Conservation (phyloP, 176 grass and related monocot genomes). For the Musa troglodytarum region DNA sequence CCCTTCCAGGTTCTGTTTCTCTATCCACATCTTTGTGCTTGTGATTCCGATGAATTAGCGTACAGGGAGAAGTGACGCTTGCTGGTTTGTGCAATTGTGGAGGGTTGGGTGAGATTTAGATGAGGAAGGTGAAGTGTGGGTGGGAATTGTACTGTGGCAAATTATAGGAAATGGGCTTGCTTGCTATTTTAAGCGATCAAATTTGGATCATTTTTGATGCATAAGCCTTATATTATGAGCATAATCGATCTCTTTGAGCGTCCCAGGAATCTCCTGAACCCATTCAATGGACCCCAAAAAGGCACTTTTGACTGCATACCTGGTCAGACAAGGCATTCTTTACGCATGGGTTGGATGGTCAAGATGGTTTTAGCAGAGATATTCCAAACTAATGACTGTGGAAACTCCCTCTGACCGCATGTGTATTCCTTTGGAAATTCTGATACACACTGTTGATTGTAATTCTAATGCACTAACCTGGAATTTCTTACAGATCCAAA, state of each 20-base stretch:
- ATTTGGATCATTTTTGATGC: not conserved
- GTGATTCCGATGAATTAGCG: no score
- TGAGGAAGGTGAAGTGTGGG: not conserved
- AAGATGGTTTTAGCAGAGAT: not conserved
- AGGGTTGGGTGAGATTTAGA: not conserved
- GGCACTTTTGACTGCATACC: not conserved
- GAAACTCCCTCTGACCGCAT: not conserved
- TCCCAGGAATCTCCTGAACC: not conserved
- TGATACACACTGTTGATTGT: not conserved
- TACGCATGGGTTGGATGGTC: not conserved
- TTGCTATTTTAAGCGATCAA: no score
- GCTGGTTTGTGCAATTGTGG: not conserved
- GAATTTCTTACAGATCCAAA: not conserved
- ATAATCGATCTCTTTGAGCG: not conserved
- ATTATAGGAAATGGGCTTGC: no score
- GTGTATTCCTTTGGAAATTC: no score
- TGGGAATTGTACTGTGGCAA: not conserved
- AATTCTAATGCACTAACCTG: not conserved
- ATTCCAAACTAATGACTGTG: not conserved
- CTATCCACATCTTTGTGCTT: not conserved
- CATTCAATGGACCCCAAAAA: not conserved
- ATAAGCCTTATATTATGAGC: not conserved
- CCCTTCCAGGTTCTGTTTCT: constrained; percentile 15
- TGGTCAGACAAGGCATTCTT: not conserved
- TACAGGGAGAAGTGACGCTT: no score